A percentile compares a stretch with the other conserved stretches of the same genome.
phyloP scores from a whole-genome alignment of 176 grass and related monocot species.

The Carex pumila region DNA sequence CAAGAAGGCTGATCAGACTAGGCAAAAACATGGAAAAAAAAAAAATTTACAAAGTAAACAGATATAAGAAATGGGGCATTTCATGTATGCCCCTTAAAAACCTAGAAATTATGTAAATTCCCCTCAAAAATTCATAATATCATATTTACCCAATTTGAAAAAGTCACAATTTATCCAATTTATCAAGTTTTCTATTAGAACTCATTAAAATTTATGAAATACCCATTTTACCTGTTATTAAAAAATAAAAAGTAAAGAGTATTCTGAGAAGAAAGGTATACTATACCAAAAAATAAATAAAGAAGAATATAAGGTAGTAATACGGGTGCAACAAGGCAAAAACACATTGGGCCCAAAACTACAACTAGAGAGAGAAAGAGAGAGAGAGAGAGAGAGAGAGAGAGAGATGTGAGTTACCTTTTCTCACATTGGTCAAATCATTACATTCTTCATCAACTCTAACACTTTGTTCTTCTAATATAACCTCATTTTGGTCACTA shows the following conservation, averaged over 20 bases:
- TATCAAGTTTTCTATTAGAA: no score
- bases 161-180: no score
- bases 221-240: no score
- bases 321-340: neutral
- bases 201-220: no score
- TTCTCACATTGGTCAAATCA: conserved; percentile 38
- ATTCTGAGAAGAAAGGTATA: neutral
- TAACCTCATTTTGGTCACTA: conserved; percentile 20
- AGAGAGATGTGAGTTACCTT: conserved; percentile 8
- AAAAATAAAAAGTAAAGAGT: no score
- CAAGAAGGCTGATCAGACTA: neutral
- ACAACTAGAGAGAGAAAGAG: neutral
- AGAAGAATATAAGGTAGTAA: neutral
- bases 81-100: no score
- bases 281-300: neutral
- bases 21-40: neutral
- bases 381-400: neutral
- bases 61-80: neutral
- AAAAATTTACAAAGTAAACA: neutral
- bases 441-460: conserved; percentile 10
- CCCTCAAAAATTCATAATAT: no score
- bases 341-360: neutral
- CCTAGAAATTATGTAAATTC: no score
- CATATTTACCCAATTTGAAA: no score
- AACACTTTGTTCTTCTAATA: conserved; percentile 31